Base-by-base conservation (phyloP, 805 yeast genomes). In the Wickerhamiella siamensis region DNA sequence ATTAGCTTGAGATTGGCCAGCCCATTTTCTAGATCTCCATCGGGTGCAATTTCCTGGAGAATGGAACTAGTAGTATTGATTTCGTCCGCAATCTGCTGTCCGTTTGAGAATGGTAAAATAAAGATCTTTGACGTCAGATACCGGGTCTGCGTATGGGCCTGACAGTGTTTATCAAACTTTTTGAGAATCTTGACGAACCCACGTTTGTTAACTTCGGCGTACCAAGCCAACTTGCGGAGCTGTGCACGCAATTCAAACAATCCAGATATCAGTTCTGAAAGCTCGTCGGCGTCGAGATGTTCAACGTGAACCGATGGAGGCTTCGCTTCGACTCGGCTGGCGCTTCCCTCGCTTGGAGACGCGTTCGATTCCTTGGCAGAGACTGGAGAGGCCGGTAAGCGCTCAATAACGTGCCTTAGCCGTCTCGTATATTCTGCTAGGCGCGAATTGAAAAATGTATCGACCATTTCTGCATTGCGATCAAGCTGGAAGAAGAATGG, bases 101-200 rank as follows among this genome's bases (percentile, higher is more conserved):
- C 91, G 52, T 79, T 75, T 9, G 93, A 82, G 61, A 87, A 86
- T 2, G 83, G 77, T 39, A 82, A 65, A 3, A 87, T 82, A 46
- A 72, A 66, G 26, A 86, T 75, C 51, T 88, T 74, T 1, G 88
- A 71, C 22, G 69, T 59, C 43, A 84, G 62, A 49, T 74, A 78
- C n/a, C 67, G 58, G 20, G 64, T 62, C 51, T 77, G 80, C 39
- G 71, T 70, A 41, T 60, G 58, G 0, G 81, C 72, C 5, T 81
- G 80, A 21, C 72, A 65, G 58, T 84, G 84, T 64, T 88, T 88
- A 60, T 88, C 96, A 51, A 87, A 55, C 48, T 87, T 87, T 63
- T 87, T 87, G 55, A 88, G 66, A 48, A 88, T 88, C 63, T 87
- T 87, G 41, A 77, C 72, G 51, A 86, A 82, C 0, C 95, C 97